phyloP scores from a whole-genome alignment of 2,329 filamentous ascomycete genomes.

The Xylariales sp. region DNA sequence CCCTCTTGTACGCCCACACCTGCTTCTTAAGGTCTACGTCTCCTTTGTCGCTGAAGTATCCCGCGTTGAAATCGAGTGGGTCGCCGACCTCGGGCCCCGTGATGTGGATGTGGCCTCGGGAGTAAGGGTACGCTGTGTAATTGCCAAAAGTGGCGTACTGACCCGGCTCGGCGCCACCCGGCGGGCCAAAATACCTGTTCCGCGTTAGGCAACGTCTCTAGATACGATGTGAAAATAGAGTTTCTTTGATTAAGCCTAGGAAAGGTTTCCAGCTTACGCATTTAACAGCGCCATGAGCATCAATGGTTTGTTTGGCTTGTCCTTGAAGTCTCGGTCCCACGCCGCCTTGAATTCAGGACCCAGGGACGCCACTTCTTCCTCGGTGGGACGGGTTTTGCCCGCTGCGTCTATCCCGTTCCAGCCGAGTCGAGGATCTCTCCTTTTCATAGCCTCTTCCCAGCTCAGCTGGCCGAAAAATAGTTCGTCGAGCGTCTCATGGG shows the following conservation, averaged over 20 bases:
- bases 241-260: not conserved
- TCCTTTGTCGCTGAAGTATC: constrained; percentile 64
- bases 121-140: constrained; percentile 70
- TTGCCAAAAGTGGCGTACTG: constrained; percentile 64
- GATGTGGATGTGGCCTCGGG: constrained; percentile 71
- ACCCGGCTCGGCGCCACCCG: constrained; percentile 35
- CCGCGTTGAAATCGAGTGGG: constrained; percentile 66
- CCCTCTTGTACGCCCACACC: constrained; percentile 73
- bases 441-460: constrained; percentile 42
- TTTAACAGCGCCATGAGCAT: constrained; percentile 56
- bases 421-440: constrained; percentile 55
- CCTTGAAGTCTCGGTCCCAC: constrained; percentile 63
- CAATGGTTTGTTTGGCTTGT: constrained; percentile 55
- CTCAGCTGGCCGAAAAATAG: constrained; percentile 43
- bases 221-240: not conserved
- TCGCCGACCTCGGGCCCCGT: constrained; percentile 55
- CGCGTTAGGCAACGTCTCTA: not conserved
- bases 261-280: constrained; percentile 44
- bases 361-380: constrained; percentile 60
- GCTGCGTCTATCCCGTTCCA: constrained; percentile 65
- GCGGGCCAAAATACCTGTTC: constrained; percentile 24
- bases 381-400: constrained; percentile 62
- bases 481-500: constrained; percentile 58
- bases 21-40: constrained; percentile 67
- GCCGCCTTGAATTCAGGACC: constrained; percentile 61